Conservation (phyloP, 1,284 basidiomycete genomes). For the Ustilago xerochloae region DNA sequence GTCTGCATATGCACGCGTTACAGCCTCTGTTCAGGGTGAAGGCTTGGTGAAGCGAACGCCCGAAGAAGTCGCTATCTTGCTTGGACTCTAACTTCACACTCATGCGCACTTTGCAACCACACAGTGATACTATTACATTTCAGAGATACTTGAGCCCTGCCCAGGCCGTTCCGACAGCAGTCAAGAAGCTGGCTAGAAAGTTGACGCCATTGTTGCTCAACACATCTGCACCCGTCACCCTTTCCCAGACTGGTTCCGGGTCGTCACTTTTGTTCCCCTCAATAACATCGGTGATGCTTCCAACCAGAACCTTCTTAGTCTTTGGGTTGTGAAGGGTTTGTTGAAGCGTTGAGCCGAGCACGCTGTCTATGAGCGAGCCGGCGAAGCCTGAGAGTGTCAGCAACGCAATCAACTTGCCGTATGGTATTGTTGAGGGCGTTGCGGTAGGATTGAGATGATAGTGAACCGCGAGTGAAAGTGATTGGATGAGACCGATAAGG, state of each 20-base stretch:
- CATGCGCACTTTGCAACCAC: background rate
- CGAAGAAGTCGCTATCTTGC: conserved; percentile 43
- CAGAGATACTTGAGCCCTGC: conserved; percentile 20
- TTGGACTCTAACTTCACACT: conserved; percentile 30
- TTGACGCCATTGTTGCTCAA: conserved; percentile 77
- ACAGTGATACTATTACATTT: background rate
- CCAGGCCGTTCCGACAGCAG: conserved; percentile 36
- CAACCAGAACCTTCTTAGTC: conserved; percentile 75
- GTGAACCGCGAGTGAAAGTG: conserved; percentile 71
- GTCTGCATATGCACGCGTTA: conserved; percentile 22
- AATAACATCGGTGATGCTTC: conserved; percentile 10
- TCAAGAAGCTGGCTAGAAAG: conserved; percentile 41
- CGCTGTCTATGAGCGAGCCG: conserved; percentile 73
- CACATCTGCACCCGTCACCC: conserved; percentile 78
- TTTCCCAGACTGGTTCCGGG: conserved; percentile 69
- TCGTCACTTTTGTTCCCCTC: conserved; percentile 12
- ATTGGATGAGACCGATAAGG: conserved; percentile 68
- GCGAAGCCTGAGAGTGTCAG: conserved; percentile 33
- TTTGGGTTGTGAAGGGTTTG: conserved; percentile 78
- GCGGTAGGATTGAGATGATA: background rate
- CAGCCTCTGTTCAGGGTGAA: conserved; percentile 11
- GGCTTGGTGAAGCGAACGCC: conserved; percentile 24
- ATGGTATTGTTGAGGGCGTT: conserved; percentile 40
- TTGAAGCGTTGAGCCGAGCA: conserved; percentile 89
- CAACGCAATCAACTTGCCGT: conserved; percentile 75